These are phyloP conservation scores for Sindora glabra DNA, from an alignment of 306 rosid species.

Conservation along the genomic window DNA sequence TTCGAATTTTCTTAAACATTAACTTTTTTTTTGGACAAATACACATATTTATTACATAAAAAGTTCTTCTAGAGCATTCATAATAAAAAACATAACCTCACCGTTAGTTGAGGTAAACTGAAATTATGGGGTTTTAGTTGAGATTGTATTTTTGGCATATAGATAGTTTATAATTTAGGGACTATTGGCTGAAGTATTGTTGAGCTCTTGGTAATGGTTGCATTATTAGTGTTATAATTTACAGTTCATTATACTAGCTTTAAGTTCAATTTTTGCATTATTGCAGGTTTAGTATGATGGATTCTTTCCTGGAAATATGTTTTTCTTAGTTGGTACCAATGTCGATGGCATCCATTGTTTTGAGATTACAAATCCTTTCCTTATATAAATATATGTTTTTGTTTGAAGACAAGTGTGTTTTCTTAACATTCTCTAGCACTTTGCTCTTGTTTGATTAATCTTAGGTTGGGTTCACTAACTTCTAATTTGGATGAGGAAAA, in stretches of 20 bases:
- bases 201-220: background rate
- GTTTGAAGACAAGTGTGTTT: background rate
- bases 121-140: too few relatives aligned
- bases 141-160: too few relatives aligned
- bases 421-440: conserved; percentile 1
- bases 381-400: background rate
- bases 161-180: too few relatives aligned
- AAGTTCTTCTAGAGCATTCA: too few relatives aligned
- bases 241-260: background rate
- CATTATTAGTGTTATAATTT: background rate
- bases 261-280: background rate
- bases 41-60: too few relatives aligned
- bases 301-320: conserved; percentile 85
- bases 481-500: conserved; percentile 99
- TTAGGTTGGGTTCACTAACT: conserved; percentile 43
- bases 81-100: too few relatives aligned
- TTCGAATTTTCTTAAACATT: too few relatives aligned
- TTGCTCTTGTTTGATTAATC: background rate
- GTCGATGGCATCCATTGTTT: conserved; percentile 92
- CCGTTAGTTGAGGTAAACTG: too few relatives aligned
- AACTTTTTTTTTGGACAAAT: too few relatives aligned
- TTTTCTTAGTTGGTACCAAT: conserved; percentile 85
- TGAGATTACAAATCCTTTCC: too few relatives aligned
- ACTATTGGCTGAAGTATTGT: too few relatives aligned
- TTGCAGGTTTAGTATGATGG: conserved; percentile 78